A percentile compares a stretch with the other conserved stretches of the same genome.
Conservation (phyloP, 306 rosid genomes). For the Begonia loranthoides region DNA sequence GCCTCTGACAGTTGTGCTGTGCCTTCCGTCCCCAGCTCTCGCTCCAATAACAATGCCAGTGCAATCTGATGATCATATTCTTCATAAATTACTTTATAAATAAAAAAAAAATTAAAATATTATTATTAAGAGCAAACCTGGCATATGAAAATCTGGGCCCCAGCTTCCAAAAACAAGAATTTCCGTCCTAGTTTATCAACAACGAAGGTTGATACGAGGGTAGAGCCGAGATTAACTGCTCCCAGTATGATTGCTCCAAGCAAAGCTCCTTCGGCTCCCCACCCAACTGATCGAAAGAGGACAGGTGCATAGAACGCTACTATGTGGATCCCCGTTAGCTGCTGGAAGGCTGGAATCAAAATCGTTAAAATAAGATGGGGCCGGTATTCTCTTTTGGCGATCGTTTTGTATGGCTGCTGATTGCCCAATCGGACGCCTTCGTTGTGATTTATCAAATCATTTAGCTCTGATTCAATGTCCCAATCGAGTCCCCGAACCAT, state of each 20-base stretch:
- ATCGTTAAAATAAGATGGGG: slow-evolving; percentile 3
- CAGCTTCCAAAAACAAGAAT: slow-evolving; percentile 5
- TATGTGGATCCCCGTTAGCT: background rate
- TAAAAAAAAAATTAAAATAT: no score
- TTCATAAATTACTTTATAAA: no score
- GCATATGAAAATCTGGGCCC: slow-evolving; percentile 1
- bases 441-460: no score
- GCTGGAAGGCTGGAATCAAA: slow-evolving; percentile 3
- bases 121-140: background rate
- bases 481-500: no score
- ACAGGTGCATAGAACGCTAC: slow-evolving; percentile 7
- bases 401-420: background rate
- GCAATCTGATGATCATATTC: no score
- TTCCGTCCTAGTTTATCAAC: slow-evolving; percentile 4
- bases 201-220: background rate
- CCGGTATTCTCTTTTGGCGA: slow-evolving; percentile 2
- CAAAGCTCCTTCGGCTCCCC: background rate
- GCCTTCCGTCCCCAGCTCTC: no score
- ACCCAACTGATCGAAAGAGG: slow-evolving; percentile 3
- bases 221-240: background rate
- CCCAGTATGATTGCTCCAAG: background rate
- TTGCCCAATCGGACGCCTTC: no score
- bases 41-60: no score
- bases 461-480: no score
- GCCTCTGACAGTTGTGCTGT: no score